Percentiles rank a stretch among this genome's conserved stretches.
Evolutionary conservation across 2,329 filamentous ascomycete genomes (phyloP).

Genomic region (Thermomyces lanuginosus): DNA sequence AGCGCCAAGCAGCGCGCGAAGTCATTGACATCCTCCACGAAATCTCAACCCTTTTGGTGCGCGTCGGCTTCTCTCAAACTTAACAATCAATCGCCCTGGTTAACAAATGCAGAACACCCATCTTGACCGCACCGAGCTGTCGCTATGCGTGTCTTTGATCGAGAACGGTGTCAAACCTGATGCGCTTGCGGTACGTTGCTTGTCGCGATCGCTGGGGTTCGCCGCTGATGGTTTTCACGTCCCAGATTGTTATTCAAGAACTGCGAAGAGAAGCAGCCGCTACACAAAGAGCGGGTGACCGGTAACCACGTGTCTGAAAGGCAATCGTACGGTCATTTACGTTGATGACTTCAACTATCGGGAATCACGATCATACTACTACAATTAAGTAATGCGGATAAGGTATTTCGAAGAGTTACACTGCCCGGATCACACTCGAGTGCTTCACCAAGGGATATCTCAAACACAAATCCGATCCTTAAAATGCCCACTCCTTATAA

Average conservation of each 20-base stretch:
- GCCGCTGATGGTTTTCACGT: conserved; percentile 5
- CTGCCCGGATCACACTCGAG: too few relatives aligned
- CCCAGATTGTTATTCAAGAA: conserved; percentile 33
- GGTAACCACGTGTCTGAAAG: too few relatives aligned
- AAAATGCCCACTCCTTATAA: too few relatives aligned
- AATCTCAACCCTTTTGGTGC: conserved; percentile 32
- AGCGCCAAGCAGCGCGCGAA: conserved; percentile 34
- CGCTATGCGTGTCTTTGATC: conserved; percentile 89
- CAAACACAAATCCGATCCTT: conserved; percentile 3
- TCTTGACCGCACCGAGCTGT: conserved; percentile 76
- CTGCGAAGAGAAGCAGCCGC: conserved; percentile 25
- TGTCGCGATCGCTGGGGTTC: background rate
- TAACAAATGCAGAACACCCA: conserved; percentile 60
- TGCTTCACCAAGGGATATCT: conserved; percentile 6
- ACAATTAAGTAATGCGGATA: too few relatives aligned
- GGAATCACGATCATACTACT: too few relatives aligned
- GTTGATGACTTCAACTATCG: too few relatives aligned
- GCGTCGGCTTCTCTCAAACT: conserved; percentile 6
- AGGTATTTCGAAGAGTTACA: too few relatives aligned
- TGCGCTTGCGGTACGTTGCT: conserved; percentile 61
- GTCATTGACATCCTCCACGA: conserved; percentile 36
- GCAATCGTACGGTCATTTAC: too few relatives aligned
- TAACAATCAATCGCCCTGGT: background rate
- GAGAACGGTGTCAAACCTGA: conserved; percentile 96
- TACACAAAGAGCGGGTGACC: conserved; percentile 9